phyloP scores from a whole-genome alignment of 352 stramenopile species.

The Globisporangium solare region DNA sequence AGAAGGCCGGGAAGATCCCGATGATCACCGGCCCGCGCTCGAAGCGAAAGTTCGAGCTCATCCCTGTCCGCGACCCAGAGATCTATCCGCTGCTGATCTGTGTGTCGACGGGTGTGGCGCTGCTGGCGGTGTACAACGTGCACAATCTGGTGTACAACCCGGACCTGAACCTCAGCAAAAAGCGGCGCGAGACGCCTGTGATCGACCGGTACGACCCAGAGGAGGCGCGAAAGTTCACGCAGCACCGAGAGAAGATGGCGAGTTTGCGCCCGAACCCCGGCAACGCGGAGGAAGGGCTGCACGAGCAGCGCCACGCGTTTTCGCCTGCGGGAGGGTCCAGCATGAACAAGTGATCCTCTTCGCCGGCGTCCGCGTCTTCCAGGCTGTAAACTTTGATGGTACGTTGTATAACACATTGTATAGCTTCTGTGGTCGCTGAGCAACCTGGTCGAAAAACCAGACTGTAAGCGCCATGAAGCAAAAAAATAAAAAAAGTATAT shows the following conservation, averaged over 20 bases:
- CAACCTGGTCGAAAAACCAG: no score
- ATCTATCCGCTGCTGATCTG: slow-evolving; percentile 33
- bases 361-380: no score
- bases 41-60: slow-evolving; percentile 21
- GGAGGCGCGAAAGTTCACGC: slow-evolving; percentile 20
- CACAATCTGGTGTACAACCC: slow-evolving; percentile 29
- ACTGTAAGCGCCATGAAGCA: no score
- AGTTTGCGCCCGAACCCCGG: slow-evolving; percentile 6
- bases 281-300: slow-evolving; percentile 4
- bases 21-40: slow-evolving; percentile 20
- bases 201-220: slow-evolving; percentile 23
- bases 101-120: slow-evolving; percentile 16
- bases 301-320: no score
- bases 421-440: no score
- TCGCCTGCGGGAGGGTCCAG: no score
- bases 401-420: no score
- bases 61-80: slow-evolving; percentile 32
- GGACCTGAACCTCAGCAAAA: slow-evolving; percentile 24
- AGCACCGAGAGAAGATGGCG: slow-evolving; percentile 21
- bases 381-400: no score
- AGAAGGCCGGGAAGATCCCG: slow-evolving; percentile 25
- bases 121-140: slow-evolving; percentile 27
- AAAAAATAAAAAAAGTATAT: no score
- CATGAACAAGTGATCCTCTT: no score
- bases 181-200: slow-evolving; percentile 27